Conservation (phyloP, 257 asterid species). For the Marsdenia floribunda region DNA sequence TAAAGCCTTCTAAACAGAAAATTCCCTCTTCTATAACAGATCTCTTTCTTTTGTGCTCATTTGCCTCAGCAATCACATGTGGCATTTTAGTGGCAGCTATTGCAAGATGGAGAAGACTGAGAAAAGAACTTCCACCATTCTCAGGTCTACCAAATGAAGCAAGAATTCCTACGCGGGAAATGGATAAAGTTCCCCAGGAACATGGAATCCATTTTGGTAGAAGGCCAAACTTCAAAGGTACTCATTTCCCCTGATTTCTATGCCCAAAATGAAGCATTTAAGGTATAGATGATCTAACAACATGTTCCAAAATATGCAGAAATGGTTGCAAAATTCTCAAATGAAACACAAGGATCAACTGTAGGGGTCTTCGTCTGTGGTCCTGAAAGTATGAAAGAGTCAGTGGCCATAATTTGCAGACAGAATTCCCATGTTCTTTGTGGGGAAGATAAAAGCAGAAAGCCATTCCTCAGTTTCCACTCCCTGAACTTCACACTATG, state of each 20-base stretch:
- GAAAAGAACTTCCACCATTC: slow-evolving; percentile 27
- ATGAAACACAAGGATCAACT: slow-evolving; percentile 50
- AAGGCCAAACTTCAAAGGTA: slow-evolving; percentile 83
- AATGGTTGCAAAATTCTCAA: slow-evolving; percentile 32
- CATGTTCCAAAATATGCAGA: slow-evolving; percentile 33
- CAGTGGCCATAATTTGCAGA: slow-evolving; percentile 54
- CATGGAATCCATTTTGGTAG: slow-evolving; percentile 66
- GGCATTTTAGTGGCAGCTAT: slow-evolving; percentile 33
- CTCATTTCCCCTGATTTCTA: slow-evolving; percentile 10
- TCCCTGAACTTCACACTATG: slow-evolving; percentile 60
- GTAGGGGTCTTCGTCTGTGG: slow-evolving; percentile 78
- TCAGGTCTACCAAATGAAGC: slow-evolving; percentile 28
- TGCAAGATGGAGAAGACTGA: slow-evolving; percentile 46
- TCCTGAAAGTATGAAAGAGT: slow-evolving; percentile 66
- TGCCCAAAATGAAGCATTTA: neutral
- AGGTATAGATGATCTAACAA: slow-evolving; percentile 18
- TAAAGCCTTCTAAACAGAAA: slow-evolving; percentile 35
- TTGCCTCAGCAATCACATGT: slow-evolving; percentile 38
- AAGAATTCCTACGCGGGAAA: slow-evolving; percentile 30
- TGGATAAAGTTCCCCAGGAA: slow-evolving; percentile 31
- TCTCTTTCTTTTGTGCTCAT: slow-evolving; percentile 50
- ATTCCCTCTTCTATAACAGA: slow-evolving; percentile 49
- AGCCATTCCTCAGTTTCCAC: slow-evolving; percentile 52
- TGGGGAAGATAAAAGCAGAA: slow-evolving; percentile 29
- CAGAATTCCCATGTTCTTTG: slow-evolving; percentile 19